Percentiles rank a stretch among this genome's conserved stretches.
These are phyloP conservation scores for Vigna reflexopilosa DNA, from an alignment of 306 rosid species.

Conservation along the genomic window DNA sequence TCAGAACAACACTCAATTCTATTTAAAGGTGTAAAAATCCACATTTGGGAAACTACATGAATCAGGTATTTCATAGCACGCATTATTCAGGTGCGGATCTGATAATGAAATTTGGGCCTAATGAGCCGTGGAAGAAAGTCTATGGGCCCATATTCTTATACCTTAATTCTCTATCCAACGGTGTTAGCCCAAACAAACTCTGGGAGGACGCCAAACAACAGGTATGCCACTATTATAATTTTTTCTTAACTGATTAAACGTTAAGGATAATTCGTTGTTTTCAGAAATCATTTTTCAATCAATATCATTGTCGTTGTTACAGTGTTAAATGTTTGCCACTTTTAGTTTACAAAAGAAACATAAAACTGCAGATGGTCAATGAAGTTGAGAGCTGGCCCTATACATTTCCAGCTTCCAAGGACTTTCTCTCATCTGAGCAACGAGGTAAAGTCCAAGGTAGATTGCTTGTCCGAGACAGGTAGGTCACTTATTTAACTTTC, in stretches of 20 bases:
- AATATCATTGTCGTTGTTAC: too few species aligned
- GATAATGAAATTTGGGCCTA: slow-evolving; percentile 57
- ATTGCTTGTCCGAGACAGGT: slow-evolving; percentile 73
- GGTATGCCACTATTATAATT: slow-evolving; percentile 42
- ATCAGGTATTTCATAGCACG: slow-evolving; percentile 84
- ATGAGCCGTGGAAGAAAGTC: slow-evolving; percentile 90
- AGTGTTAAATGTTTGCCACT: neutral
- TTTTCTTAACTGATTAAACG: neutral
- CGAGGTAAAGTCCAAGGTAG: slow-evolving; percentile 74
- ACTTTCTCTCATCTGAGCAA: slow-evolving; percentile 59
- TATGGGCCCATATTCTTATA: slow-evolving; percentile 79
- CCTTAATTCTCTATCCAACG: slow-evolving; percentile 55
- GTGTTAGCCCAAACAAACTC: slow-evolving; percentile 48
- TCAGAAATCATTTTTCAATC: too few species aligned
- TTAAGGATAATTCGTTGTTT: neutral
- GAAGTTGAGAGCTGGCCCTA: slow-evolving; percentile 90
- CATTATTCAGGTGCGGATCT: slow-evolving; percentile 84
- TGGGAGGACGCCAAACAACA: slow-evolving; percentile 86
- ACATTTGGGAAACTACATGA: neutral
- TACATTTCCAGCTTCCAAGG: slow-evolving; percentile 76
- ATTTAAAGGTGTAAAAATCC: neutral
- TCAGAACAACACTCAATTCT: neutral
- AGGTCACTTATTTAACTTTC: slow-evolving; percentile 15
- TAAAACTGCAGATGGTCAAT: slow-evolving; percentile 55
- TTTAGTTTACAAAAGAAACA: neutral